A percentile compares a stretch with the other conserved stretches of the same genome.
Conservation (phyloP, 2,329 filamentous ascomycete genomes). For the Calcarisporium arbuscula region DNA sequence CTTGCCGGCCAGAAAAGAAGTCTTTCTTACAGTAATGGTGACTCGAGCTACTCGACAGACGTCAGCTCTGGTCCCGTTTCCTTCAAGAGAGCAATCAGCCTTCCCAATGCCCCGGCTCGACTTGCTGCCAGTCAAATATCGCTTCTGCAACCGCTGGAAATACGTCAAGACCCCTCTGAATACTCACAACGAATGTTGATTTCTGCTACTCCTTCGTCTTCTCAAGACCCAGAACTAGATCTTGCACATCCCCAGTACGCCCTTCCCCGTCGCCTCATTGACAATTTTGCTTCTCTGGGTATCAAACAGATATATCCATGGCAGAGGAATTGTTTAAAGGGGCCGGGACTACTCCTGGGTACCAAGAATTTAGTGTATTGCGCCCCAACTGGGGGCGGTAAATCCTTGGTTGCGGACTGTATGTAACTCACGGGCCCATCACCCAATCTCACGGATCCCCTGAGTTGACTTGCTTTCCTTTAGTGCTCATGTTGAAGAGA, state of each 20-base stretch:
- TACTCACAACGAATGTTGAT: constrained; percentile 51
- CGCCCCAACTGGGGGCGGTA: constrained; percentile 71
- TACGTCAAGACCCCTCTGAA: constrained; percentile 37
- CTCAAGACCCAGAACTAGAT: constrained; percentile 48
- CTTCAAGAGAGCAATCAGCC: constrained; percentile 27
- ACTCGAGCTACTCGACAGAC: constrained; percentile 1
- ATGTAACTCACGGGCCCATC: too few relatives aligned
- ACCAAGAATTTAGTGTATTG: constrained; percentile 70
- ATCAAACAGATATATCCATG: constrained; percentile 71
- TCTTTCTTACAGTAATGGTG: constrained; percentile 17
- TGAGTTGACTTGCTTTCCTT: too few relatives aligned
- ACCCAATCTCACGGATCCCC: too few relatives aligned
- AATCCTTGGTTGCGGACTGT: constrained; percentile 65
- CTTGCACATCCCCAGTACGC: constrained; percentile 59
- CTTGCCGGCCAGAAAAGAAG: constrained; percentile 44
- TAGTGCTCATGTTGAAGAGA: constrained; percentile 65
- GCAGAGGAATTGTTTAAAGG: constrained; percentile 69
- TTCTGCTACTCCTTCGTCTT: constrained; percentile 46
- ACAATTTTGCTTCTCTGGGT: constrained; percentile 60
- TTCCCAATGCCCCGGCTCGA: constrained; percentile 22
- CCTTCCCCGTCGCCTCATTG: constrained; percentile 52
- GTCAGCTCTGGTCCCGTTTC: constrained; percentile 10
- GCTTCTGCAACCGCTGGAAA: too few relatives aligned
- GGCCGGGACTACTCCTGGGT: constrained; percentile 58
- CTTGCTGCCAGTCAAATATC: constrained; percentile 42